Evolutionary conservation across 306 rosid species (phyloP).

Genomic region (Senna tora): DNA sequence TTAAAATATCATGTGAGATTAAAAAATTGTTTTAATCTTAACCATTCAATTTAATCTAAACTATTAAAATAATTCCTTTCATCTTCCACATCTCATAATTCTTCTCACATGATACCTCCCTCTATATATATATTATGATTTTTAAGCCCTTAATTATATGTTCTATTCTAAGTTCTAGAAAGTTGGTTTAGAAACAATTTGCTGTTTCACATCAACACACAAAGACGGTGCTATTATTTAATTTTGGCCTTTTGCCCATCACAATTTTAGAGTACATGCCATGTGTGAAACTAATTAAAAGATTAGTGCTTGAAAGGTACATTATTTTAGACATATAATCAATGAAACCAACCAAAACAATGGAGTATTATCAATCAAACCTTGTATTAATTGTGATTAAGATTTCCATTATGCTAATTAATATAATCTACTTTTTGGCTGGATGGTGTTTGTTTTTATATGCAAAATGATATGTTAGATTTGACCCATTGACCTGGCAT

Average conservation of each 20-base stretch:
- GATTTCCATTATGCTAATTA: slow-evolving; percentile 28
- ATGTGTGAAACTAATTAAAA: not conserved
- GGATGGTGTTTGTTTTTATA: slow-evolving; percentile 31
- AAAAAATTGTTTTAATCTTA: no score
- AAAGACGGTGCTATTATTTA: not conserved
- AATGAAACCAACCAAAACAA: slow-evolving; percentile 23
- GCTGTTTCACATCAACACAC: slow-evolving; percentile 11
- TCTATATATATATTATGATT: slow-evolving; percentile 12
- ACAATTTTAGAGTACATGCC: slow-evolving; percentile 3
- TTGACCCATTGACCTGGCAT: slow-evolving; percentile 67
- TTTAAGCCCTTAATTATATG: slow-evolving; percentile 20
- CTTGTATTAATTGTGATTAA: slow-evolving; percentile 12
- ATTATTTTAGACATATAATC: not conserved
- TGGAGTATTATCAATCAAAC: slow-evolving; percentile 1
- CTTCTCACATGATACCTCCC: no score
- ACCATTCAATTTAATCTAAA: no score
- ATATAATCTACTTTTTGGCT: slow-evolving; percentile 28
- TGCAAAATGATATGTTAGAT: slow-evolving; percentile 41
- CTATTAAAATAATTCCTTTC: no score
- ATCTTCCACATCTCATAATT: no score
- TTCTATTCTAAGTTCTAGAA: not conserved
- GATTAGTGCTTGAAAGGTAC: slow-evolving; percentile 9
- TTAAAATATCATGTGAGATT: no score
- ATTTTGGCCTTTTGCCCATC: slow-evolving; percentile 17
- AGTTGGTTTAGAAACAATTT: slow-evolving; percentile 4